Conservation (phyloP, 768 basidiomycete species). For the Pleurotus citrinopileatus region DNA sequence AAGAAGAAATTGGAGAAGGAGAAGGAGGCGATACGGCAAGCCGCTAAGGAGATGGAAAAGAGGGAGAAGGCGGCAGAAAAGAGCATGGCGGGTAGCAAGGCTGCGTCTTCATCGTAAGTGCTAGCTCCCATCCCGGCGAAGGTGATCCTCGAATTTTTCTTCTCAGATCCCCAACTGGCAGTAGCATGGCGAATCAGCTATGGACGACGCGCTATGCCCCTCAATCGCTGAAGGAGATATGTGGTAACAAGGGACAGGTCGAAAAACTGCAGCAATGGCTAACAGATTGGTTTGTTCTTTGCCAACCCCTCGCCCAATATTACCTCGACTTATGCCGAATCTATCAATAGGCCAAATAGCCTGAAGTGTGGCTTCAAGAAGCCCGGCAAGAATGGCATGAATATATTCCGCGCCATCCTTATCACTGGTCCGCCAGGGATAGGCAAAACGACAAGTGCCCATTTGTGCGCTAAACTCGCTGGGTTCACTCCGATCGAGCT, state of each 20-base stretch:
- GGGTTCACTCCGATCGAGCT: conserved; percentile 94
- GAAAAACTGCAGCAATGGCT: conserved; percentile 91
- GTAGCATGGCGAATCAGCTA: conserved; percentile 58
- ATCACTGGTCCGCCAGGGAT: conserved; percentile 96
- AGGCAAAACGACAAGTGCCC: conserved; percentile 83
- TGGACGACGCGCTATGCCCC: conserved; percentile 98
- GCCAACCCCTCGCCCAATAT: not conserved
- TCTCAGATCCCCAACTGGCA: not conserved
- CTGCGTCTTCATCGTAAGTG: not conserved
- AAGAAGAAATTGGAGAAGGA: conserved; percentile 82
- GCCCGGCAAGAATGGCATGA: conserved; percentile 90
- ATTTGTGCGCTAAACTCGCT: conserved; percentile 85
- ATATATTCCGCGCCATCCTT: conserved; percentile 80
- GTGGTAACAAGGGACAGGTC: conserved; percentile 90
- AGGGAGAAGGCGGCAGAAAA: conserved; percentile 57
- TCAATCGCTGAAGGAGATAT: conserved; percentile 81
- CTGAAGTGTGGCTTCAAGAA: conserved; percentile 84
- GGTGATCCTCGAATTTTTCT: too few species aligned
- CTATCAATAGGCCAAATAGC: conserved; percentile 78
- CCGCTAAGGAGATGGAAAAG: conserved; percentile 76
- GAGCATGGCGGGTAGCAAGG: conserved; percentile 17
- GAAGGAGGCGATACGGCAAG: conserved; percentile 65
- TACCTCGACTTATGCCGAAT: too few species aligned
- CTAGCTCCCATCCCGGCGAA: too few species aligned
- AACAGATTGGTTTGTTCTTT: conserved; percentile 76